Base-by-base conservation (phyloP, 2,329 filamentous ascomycete species). In the Penicillium oxalicum region DNA sequence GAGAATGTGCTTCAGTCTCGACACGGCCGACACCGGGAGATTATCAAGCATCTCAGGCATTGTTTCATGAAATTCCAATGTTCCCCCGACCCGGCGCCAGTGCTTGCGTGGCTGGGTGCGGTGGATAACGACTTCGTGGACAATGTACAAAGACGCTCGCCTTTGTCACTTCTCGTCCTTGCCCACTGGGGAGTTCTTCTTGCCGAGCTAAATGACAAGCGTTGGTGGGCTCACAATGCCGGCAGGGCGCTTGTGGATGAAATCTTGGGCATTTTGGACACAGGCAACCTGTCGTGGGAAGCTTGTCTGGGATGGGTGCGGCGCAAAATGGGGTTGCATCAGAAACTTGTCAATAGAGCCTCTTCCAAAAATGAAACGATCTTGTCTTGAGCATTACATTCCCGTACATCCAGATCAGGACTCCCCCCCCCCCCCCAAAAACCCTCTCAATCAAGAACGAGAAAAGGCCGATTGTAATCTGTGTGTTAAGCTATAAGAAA, bases 161-260 rank as follows among this genome's bases (percentile, higher is more conserved):
- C 58, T 2, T 53, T 65, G 18, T 43, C 53, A 4, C 43, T 65
- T 28, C 48, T 65, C 7, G 57, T 65, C 29, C 51, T 64, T 9
- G 49, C 51, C 11, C 54, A 64, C 24, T 65, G 63, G 63, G 61
- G 59, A 1, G 49, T 63, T 34, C 44, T 65, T 7, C 40, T 65
- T 12, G 38, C 26, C 7, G 41, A 53, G 8, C 52, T 64, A 1
- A 54, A 62, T 46, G 54, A 48, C 1, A 26, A 54, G 24, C 49
- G 54, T 8, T 65, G 62, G 62, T 64, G 62, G 61, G 60, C 62
- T 7, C 47, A 45, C 12, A 50, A 58, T 32, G 50, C 59, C 0
- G 62, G 60, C 8, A 49, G 39, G 13, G 59, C 50, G 1, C 47
- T 63, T 24, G 48, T 62, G 13, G 44, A 38, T 33, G 53, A 55